Conservation (phyloP, 768 basidiomycete species). For the Pisolithus sp. region DNA sequence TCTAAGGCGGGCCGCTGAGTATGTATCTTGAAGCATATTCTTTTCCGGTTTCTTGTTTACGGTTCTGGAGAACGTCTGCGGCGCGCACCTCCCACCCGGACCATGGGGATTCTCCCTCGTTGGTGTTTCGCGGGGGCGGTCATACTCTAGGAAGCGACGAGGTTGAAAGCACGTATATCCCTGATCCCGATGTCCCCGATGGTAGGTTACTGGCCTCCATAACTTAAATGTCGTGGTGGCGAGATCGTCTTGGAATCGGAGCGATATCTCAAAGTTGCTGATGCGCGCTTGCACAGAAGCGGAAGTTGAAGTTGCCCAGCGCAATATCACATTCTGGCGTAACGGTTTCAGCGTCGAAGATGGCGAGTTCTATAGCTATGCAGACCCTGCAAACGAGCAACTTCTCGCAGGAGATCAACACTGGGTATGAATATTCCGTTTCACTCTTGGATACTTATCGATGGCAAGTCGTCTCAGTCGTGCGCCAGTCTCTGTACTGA, state of each 20-base stretch:
- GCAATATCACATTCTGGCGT: slow-evolving; percentile 86
- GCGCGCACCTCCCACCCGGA: slow-evolving; percentile 11
- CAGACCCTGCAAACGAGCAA: slow-evolving; percentile 65
- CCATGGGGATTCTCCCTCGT: slow-evolving; percentile 13
- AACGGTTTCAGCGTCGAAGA: slow-evolving; percentile 92
- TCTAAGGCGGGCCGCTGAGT: slow-evolving; percentile 78
- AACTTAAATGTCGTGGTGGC: neutral
- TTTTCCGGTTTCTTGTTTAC: neutral
- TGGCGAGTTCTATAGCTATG: slow-evolving; percentile 78
- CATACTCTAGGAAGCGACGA: slow-evolving; percentile 88
- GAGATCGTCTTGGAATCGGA: no score
- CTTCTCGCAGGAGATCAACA: slow-evolving; percentile 70
- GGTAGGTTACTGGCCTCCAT: slow-evolving; percentile 5
- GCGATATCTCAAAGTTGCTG: no score
- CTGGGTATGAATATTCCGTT: slow-evolving; percentile 48
- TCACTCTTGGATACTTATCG: neutral
- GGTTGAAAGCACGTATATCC: slow-evolving; percentile 67
- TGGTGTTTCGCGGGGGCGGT: slow-evolving; percentile 63
- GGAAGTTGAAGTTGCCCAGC: slow-evolving; percentile 53
- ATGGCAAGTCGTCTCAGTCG: slow-evolving; percentile 37
- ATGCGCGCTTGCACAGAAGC: slow-evolving; percentile 7
- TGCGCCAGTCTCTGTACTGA: slow-evolving; percentile 73
- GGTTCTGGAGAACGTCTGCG: slow-evolving; percentile 12
- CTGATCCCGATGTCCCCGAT: slow-evolving; percentile 54
- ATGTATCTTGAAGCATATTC: slow-evolving; percentile 21